Evolutionary conservation across 202 grass and related monocot species (phyloP).

Genomic region (Brachypodium distachyon): DNA sequence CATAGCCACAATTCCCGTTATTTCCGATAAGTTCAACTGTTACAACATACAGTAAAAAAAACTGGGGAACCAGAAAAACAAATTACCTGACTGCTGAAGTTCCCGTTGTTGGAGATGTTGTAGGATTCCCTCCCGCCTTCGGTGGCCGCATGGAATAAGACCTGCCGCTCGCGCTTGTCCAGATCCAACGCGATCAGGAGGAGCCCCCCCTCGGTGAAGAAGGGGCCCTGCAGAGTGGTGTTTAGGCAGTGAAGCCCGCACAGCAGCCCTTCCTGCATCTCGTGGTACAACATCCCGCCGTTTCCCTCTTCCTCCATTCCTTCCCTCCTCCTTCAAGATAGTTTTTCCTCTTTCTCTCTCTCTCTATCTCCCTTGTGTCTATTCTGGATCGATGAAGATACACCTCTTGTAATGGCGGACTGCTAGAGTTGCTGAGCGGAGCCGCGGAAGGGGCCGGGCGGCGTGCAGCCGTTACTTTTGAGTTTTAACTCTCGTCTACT

Average conservation of each 20-base stretch:
- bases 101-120: conserved; percentile 42
- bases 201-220: conserved; percentile 53
- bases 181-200: too few relatives aligned
- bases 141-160: conserved; percentile 13
- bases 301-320: conserved; percentile 34
- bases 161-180: conserved; percentile 34
- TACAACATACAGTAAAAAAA: neutral
- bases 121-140: conserved; percentile 17
- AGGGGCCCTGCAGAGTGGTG: conserved; percentile 44
- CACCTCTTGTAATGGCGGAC: too few relatives aligned
- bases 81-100: conserved; percentile 58
- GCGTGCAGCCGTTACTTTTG: too few relatives aligned
- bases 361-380: too few relatives aligned
- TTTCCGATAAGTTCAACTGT: neutral
- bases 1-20: neutral
- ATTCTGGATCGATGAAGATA: too few relatives aligned
- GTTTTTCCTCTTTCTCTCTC: too few relatives aligned
- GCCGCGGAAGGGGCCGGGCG: too few relatives aligned
- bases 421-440: too few relatives aligned
- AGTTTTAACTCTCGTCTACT: too few relatives aligned
- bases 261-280: conserved; percentile 42
- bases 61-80: neutral
- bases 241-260: conserved; percentile 61
- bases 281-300: conserved; percentile 48
- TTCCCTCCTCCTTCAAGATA: neutral